Percentiles rank a stretch among this genome's conserved stretches.
These are phyloP conservation scores for Dothistroma pini DNA, from an alignment of 2,329 filamentous ascomycete species.

Conservation along the genomic window DNA sequence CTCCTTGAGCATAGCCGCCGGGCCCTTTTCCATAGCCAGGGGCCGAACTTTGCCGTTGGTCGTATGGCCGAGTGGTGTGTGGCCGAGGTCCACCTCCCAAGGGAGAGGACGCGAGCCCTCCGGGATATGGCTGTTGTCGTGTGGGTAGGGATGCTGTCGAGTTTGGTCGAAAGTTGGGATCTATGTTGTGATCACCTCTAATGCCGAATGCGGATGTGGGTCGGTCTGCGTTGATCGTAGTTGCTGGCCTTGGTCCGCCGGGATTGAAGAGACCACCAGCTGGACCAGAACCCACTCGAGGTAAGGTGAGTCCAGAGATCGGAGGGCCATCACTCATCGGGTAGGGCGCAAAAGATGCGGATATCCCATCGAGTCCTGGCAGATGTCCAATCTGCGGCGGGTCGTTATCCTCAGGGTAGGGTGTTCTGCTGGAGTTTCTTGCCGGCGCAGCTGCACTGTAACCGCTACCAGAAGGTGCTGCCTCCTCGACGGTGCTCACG, in stretches of 20 bases:
- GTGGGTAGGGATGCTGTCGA: slow-evolving; percentile 21
- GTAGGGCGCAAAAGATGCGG: slow-evolving; percentile 62
- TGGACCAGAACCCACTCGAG: slow-evolving; percentile 21
- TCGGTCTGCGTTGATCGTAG: slow-evolving; percentile 48
- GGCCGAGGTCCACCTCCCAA: slow-evolving; percentile 14
- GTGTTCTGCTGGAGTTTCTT: slow-evolving; percentile 25
- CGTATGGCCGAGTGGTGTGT: slow-evolving; percentile 18
- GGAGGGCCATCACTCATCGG: slow-evolving; percentile 63
- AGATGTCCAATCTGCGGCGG: slow-evolving; percentile 27
- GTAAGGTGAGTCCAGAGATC: slow-evolving; percentile 4
- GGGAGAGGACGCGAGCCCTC: slow-evolving; percentile 8
- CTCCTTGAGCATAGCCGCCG: slow-evolving; percentile 5
- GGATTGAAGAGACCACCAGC: slow-evolving; percentile 39
- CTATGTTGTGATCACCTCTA: slow-evolving; percentile 37
- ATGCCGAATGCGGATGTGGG: slow-evolving; percentile 46
- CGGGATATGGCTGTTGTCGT: slow-evolving; percentile 18
- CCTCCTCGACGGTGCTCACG: slow-evolving; percentile 17
- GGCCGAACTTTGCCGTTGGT: slow-evolving; percentile 20
- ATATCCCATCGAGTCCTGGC: slow-evolving; percentile 36
- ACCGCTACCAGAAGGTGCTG: slow-evolving; percentile 15
- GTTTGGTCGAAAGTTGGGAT: slow-evolving; percentile 39
- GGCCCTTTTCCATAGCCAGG: neutral
- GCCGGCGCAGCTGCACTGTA: slow-evolving; percentile 15
- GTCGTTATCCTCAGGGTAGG: slow-evolving; percentile 32
- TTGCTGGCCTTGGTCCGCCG: slow-evolving; percentile 26